phyloP scores from a whole-genome alignment of 2,329 filamentous ascomycete species.

The Chaetomium olivaceum region DNA sequence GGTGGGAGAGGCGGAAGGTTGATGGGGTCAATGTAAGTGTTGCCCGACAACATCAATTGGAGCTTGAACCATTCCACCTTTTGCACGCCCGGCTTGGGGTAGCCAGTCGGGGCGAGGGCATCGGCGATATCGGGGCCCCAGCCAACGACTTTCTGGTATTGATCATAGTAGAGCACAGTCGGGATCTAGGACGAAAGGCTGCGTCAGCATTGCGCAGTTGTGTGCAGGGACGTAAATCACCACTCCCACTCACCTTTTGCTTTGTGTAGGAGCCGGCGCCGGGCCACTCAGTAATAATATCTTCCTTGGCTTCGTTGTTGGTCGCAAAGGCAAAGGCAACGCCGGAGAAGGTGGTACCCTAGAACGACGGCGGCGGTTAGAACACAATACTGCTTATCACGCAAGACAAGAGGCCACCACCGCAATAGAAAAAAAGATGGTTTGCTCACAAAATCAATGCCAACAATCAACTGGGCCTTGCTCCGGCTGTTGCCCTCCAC shows the following conservation, averaged over 20 bases:
- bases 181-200: constrained; percentile 67
- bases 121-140: constrained; percentile 99
- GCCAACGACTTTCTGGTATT: constrained; percentile 99
- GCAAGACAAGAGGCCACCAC: neutral
- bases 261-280: constrained; percentile 97
- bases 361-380: constrained; percentile 32
- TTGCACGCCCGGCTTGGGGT: constrained; percentile 95
- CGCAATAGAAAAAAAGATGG: neutral
- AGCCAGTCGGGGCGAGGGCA: constrained; percentile 92
- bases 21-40: constrained; percentile 99
- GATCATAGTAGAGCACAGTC: constrained; percentile 98
- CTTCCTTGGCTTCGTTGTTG: constrained; percentile 95
- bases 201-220: constrained; percentile 1
- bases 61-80: constrained; percentile 99
- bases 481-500: constrained; percentile 85
- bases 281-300: constrained; percentile 99
- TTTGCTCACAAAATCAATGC: constrained; percentile 88
- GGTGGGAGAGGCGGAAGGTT: constrained; percentile 96
- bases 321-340: constrained; percentile 97
- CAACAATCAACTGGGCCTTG: constrained; percentile 96
- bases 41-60: constrained; percentile 96
- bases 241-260: constrained; percentile 74
- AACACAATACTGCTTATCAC: neutral
- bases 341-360: constrained; percentile 97
- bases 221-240: neutral